phyloP scores from a whole-genome alignment of 352 stramenopile species.

The Globisporangium mamillatum region DNA sequence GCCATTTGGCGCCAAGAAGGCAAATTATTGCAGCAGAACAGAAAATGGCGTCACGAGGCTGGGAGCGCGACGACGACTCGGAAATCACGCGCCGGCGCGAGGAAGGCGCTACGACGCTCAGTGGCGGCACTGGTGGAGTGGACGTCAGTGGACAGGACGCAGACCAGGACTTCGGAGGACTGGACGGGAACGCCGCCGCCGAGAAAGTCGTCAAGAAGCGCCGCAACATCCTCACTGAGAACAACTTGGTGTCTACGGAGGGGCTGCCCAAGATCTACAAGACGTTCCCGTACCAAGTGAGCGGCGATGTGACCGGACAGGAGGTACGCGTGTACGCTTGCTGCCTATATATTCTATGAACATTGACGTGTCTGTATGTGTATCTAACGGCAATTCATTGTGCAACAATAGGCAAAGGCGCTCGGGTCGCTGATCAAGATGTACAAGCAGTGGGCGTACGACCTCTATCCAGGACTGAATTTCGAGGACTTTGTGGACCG shows the following conservation, averaged over 20 bases:
- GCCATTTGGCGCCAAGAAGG: conserved; percentile 6
- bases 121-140: conserved; percentile 6
- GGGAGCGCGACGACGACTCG: conserved; percentile 55
- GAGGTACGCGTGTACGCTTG: conserved; percentile 31
- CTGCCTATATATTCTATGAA: not conserved
- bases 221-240: conserved; percentile 62
- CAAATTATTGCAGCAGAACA: too few species aligned
- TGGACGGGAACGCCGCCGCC: not conserved
- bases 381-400: conserved; percentile 1
- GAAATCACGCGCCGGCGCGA: conserved; percentile 23
- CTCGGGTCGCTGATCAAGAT: conserved; percentile 64
- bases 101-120: conserved; percentile 14
- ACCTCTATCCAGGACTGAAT: conserved; percentile 76
- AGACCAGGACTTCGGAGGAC: not conserved
- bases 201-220: conserved; percentile 35
- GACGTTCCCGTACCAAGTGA: conserved; percentile 72
- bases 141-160: conserved; percentile 12
- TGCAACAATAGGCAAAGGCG: conserved; percentile 38
- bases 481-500: conserved; percentile 82
- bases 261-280: conserved; percentile 69
- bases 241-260: conserved; percentile 55
- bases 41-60: conserved; percentile 33
- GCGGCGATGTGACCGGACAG: conserved; percentile 45
- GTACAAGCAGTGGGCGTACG: conserved; percentile 87
- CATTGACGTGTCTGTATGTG: not conserved